Percentiles rank a stretch among this genome's conserved stretches.
Evolutionary conservation across 257 asterid genomes (phyloP).

Genomic region (Asclepias syriaca): DNA sequence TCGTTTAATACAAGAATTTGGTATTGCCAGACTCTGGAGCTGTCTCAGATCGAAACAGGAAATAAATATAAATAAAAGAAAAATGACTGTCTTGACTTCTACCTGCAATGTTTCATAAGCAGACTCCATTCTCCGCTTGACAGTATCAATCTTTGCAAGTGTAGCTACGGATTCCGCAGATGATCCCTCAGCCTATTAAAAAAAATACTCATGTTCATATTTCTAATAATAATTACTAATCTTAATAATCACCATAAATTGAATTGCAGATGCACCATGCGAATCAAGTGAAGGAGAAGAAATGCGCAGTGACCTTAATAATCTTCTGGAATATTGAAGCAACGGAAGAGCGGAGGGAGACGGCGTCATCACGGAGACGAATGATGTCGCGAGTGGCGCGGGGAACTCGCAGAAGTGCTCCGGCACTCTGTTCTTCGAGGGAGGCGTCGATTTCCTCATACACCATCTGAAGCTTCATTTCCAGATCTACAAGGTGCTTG

Average conservation of each 20-base stretch:
- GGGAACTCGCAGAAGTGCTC: conserved; percentile 88
- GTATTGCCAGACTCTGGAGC: conserved; percentile 1
- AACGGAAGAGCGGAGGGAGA: conserved; percentile 84
- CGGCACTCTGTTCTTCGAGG: conserved; percentile 91
- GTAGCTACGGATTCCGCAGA: conserved; percentile 91
- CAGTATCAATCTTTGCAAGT: conserved; percentile 88
- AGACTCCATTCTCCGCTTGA: conserved; percentile 96
- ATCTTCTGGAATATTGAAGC: conserved; percentile 71
- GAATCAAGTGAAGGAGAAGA: background rate
- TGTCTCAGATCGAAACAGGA: background rate
- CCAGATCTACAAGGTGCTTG: conserved; percentile 93
- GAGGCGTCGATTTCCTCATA: conserved; percentile 96
- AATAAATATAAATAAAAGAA: background rate
- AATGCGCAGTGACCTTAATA: conserved; percentile 47
- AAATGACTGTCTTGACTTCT: background rate
- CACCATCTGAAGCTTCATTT: conserved; percentile 93
- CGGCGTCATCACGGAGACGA: conserved; percentile 89
- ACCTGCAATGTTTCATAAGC: conserved; percentile 97
- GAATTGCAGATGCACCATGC: background rate
- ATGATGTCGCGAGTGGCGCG: conserved; percentile 87
- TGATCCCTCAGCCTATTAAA: conserved; percentile 84
- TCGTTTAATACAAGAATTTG: conserved; percentile 22
- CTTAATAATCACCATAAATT: background rate
- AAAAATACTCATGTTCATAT: conserved; percentile 6
- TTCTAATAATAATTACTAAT: background rate